A percentile compares a stretch with the other conserved stretches of the same genome.
Conservation (phyloP, 2,329 filamentous ascomycete species). For the Ophiocordyceps unilateralis region DNA sequence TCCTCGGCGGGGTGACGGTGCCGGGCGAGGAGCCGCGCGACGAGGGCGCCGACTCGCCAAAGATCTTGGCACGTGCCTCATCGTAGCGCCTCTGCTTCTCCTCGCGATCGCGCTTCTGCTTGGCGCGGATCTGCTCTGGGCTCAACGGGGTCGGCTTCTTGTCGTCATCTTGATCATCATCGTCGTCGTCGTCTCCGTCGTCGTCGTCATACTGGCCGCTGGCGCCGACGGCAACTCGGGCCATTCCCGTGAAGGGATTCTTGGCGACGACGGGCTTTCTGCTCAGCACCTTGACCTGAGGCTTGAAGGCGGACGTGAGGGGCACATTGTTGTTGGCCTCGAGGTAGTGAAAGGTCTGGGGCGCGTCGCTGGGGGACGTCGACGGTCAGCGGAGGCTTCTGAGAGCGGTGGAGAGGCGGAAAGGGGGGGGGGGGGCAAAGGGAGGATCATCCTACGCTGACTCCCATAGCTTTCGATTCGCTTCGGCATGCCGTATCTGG, state of each 20-base stretch:
- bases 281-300: constrained; percentile 67
- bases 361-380: constrained; percentile 41
- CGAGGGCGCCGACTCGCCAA: constrained; percentile 43
- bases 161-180: constrained; percentile 15
- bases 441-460: constrained; percentile 46
- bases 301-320: constrained; percentile 52
- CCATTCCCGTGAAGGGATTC: constrained; percentile 32
- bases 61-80: constrained; percentile 73
- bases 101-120: constrained; percentile 63
- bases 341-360: constrained; percentile 59
- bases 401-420: background rate
- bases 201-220: constrained; percentile 34
- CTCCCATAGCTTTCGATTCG: constrained; percentile 76
- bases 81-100: constrained; percentile 86
- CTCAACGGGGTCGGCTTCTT: constrained; percentile 45
- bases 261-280: constrained; percentile 57
- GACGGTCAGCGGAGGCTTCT: background rate
- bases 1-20: constrained; percentile 37
- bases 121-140: constrained; percentile 60
- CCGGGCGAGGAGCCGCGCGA: constrained; percentile 46
- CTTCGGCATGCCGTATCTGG: constrained; percentile 62
- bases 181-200: background rate
- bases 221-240: constrained; percentile 25
- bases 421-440: background rate
- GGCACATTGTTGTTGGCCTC: constrained; percentile 47